Percentiles rank a stretch among this genome's conserved stretches.
Conservation (phyloP, 1,284 basidiomycete genomes). For the Ganoderma multipileum region DNA sequence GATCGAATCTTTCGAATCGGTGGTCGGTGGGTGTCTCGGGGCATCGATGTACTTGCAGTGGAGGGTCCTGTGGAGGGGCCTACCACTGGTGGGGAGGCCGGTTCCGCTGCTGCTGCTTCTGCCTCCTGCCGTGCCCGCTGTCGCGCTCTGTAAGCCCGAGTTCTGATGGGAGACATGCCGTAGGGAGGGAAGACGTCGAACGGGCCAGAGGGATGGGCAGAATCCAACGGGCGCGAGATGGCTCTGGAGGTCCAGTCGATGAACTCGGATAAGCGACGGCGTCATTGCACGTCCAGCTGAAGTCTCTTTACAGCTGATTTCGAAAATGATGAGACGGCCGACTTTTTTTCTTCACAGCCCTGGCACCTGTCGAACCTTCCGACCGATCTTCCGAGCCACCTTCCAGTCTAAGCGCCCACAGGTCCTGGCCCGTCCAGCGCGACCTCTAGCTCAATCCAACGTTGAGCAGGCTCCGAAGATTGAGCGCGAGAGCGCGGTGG, state of each 20-base stretch:
- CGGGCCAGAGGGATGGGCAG: neutral
- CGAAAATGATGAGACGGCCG: too few species aligned
- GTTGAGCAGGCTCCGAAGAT: too few species aligned
- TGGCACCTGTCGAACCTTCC: too few species aligned
- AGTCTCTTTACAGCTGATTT: too few species aligned
- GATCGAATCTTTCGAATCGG: neutral
- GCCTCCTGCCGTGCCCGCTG: neutral
- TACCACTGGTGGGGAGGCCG: neutral
- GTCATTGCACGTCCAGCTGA: neutral
- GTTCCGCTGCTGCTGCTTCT: neutral
- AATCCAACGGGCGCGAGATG: too few species aligned
- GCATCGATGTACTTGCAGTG: neutral
- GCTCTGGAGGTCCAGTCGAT: neutral
- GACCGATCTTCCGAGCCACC: too few species aligned
- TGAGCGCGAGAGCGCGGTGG: too few species aligned
- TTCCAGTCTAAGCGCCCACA: too few species aligned
- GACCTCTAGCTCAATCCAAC: too few species aligned
- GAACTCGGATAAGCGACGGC: neutral
- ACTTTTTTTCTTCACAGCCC: too few species aligned
- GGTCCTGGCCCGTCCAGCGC: too few species aligned
- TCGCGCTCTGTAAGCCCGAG: neutral
- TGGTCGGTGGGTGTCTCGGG: neutral
- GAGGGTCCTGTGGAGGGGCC: neutral
- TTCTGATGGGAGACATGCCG: conserved; percentile 1
- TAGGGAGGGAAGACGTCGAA: too few species aligned